phyloP scores from a whole-genome alignment of 1,284 basidiomycete genomes.

The Ganoderma lucidum region DNA sequence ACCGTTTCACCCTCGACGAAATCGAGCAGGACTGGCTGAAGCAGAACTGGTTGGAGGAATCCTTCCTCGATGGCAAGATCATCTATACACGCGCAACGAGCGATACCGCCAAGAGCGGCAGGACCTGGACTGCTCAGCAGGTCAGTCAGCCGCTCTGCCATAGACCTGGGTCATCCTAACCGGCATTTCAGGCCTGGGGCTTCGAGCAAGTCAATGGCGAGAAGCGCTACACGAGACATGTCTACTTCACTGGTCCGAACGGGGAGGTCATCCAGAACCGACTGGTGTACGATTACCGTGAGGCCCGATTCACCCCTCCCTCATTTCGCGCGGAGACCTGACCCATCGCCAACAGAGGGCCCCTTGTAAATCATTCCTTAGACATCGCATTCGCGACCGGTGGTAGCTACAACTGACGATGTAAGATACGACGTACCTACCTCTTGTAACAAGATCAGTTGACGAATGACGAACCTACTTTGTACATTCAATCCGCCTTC shows the following conservation, averaged over 20 bases:
- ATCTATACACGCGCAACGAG: slow-evolving; percentile 46
- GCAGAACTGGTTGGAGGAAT: slow-evolving; percentile 47
- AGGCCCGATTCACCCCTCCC: slow-evolving; percentile 24
- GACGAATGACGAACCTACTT: slow-evolving; percentile 15
- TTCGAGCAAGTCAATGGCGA: slow-evolving; percentile 67
- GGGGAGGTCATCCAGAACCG: slow-evolving; percentile 64
- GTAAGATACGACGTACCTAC: slow-evolving; percentile 31
- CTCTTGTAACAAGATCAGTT: slow-evolving; percentile 9
- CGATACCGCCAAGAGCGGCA: slow-evolving; percentile 48
- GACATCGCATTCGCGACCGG: slow-evolving; percentile 3
- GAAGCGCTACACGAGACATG: slow-evolving; percentile 66
- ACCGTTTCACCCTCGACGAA: slow-evolving; percentile 43
- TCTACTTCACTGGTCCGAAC: slow-evolving; percentile 70
- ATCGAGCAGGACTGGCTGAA: slow-evolving; percentile 46
- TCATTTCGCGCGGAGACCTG: neutral
- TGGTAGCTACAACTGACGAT: neutral
- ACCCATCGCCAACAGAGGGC: slow-evolving; percentile 22
- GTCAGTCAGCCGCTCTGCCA: slow-evolving; percentile 32
- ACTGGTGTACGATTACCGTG: slow-evolving; percentile 74
- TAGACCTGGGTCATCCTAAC: slow-evolving; percentile 1
- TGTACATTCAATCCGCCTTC: slow-evolving; percentile 28
- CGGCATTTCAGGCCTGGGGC: slow-evolving; percentile 67
- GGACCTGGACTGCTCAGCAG: slow-evolving; percentile 48
- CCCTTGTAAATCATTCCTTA: slow-evolving; percentile 17
- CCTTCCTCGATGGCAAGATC: slow-evolving; percentile 39